These are phyloP conservation scores for Verticillium longisporum DNA, from an alignment of 2,329 filamentous ascomycete species.

Conservation along the genomic window DNA sequence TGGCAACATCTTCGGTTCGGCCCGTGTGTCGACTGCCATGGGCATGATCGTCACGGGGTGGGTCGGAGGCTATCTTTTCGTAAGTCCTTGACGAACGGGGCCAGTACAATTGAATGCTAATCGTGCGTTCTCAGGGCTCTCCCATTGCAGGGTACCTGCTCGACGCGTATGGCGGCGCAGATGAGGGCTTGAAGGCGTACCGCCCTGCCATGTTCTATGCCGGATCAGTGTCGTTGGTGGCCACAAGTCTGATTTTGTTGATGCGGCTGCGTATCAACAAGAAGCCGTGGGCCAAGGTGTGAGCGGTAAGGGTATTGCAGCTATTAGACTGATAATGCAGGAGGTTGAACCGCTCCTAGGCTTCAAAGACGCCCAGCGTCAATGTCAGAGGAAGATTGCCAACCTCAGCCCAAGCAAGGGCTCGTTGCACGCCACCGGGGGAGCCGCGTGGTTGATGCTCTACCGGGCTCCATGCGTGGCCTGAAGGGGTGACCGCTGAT, in stretches of 20 bases:
- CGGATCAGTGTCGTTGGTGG: slow-evolving; percentile 41
- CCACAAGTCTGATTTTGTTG: slow-evolving; percentile 32
- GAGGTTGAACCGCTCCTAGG: neutral
- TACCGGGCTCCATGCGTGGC: neutral
- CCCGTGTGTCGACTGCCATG: slow-evolving; percentile 48
- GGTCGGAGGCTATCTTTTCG: slow-evolving; percentile 54
- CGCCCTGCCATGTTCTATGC: slow-evolving; percentile 57
- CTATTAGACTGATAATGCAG: neutral
- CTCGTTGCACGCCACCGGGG: too few relatives aligned
- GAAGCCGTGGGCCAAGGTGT: slow-evolving; percentile 27
- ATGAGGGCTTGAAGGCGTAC: slow-evolving; percentile 43
- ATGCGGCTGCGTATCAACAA: slow-evolving; percentile 36
- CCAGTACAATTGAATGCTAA: neutral
- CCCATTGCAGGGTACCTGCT: slow-evolving; percentile 56
- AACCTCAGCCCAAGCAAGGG: too few relatives aligned
- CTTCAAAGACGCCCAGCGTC: neutral
- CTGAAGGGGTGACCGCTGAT: neutral
- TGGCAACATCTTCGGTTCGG: slow-evolving; percentile 50
- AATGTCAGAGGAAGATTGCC: neutral
- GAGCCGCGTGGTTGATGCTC: neutral
- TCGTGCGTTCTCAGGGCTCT: slow-evolving; percentile 28
- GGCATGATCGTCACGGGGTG: slow-evolving; percentile 56
- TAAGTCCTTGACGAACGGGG: slow-evolving; percentile 17
- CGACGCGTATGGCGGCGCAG: slow-evolving; percentile 44
- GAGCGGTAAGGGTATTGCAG: neutral